These are phyloP conservation scores for Ehretia macrophylla DNA, from an alignment of 257 asterid species.

Conservation along the genomic window DNA sequence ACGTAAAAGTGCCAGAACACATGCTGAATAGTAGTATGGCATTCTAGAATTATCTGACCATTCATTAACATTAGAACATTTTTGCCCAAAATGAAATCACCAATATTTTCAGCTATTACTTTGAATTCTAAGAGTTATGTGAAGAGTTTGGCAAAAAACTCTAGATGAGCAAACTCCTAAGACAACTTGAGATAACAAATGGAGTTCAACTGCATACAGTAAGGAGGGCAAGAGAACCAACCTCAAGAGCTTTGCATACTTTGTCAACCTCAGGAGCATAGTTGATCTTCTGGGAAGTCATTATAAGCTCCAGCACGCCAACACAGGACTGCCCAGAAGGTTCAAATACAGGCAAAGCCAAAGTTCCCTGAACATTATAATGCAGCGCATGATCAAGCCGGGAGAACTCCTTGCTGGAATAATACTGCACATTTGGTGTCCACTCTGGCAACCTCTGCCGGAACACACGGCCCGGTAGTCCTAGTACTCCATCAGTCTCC, in stretches of 20 bases:
- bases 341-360: constrained; percentile 93
- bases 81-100: neutral
- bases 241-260: constrained; percentile 99
- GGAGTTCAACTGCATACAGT: neutral
- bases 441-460: constrained; percentile 79
- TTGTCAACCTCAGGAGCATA: constrained; percentile 94
- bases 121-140: neutral
- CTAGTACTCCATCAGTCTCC: constrained; percentile 60
- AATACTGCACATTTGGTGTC: constrained; percentile 95
- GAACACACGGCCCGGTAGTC: constrained; percentile 90
- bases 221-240: constrained; percentile 33
- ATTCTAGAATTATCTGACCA: too few species aligned
- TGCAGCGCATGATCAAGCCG: constrained; percentile 77
- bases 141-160: too few species aligned
- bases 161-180: too few species aligned
- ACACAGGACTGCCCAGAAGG: constrained; percentile 79
- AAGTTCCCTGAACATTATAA: constrained; percentile 78
- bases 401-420: constrained; percentile 78
- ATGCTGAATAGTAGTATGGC: too few species aligned
- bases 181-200: neutral
- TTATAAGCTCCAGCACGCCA: constrained; percentile 89
- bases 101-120: neutral
- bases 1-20: neutral
- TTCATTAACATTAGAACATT: neutral
- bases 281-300: constrained; percentile 87